A percentile compares a stretch with the other conserved stretches of the same genome.
phyloP scores from a whole-genome alignment of 164 flowering plant species.

The Chimonanthus salicifolius region DNA sequence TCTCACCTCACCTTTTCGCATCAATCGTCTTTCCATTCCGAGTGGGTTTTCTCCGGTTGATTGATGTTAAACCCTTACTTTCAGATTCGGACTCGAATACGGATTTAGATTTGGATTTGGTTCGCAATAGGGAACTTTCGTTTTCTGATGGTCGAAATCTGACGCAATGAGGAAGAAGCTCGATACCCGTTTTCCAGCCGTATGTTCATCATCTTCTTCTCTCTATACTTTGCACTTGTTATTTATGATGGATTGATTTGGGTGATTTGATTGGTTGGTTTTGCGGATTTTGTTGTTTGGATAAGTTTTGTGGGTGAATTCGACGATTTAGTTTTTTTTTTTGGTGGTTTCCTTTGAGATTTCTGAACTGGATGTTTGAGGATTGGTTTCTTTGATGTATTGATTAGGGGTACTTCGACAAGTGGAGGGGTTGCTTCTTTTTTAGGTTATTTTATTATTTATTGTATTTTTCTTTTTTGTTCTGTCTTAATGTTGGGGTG shows the following conservation, averaged over 20 bases:
- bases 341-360: neutral
- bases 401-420: neutral
- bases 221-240: neutral
- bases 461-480: neutral
- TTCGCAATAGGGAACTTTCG: neutral
- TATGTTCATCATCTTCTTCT: neutral
- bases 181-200: constrained; percentile 8
- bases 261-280: neutral
- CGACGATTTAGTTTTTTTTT: neutral
- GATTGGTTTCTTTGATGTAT: neutral
- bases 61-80: neutral
- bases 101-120: neutral
- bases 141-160: neutral
- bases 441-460: no score
- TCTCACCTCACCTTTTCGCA: neutral
- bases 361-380: neutral
- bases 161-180: constrained; percentile 9
- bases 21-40: neutral
- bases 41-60: neutral
- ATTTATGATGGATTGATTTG: neutral
- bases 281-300: neutral
- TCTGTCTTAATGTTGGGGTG: neutral
- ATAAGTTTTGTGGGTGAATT: neutral
- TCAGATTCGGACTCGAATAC: neutral
- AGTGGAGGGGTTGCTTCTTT: neutral